A percentile compares a stretch with the other conserved stretches of the same genome.
These are phyloP conservation scores for Chytridiales sp. DNA, from an alignment of 371 early-diverging fungal species.

Conservation along the genomic window DNA sequence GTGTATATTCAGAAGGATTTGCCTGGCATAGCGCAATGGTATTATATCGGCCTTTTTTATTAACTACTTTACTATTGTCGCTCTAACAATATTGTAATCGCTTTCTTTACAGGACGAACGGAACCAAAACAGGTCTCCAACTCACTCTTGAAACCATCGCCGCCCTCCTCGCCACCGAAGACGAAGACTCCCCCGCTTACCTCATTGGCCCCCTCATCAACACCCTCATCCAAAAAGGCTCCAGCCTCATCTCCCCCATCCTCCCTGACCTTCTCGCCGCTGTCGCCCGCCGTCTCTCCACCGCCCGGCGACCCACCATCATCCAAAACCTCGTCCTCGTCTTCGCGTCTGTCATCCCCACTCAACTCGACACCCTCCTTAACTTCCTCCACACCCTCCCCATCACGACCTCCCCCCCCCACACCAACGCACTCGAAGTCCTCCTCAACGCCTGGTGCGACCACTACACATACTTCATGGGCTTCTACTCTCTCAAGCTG, in stretches of 20 bases:
- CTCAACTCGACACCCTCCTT: slow-evolving; percentile 59
- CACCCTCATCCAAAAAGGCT: slow-evolving; percentile 78
- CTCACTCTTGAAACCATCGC: slow-evolving; percentile 77
- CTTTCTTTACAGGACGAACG: slow-evolving; percentile 48
- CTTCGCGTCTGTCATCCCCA: slow-evolving; percentile 75
- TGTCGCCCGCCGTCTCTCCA: slow-evolving; percentile 65
- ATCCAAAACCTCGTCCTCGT: slow-evolving; percentile 85
- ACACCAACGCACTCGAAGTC: slow-evolving; percentile 64
- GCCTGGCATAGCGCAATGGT: slow-evolving; percentile 64
- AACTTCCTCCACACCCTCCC: slow-evolving; percentile 55
- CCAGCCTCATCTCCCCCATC: slow-evolving; percentile 61
- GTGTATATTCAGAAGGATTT: slow-evolving; percentile 58
- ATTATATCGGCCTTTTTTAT: slow-evolving; percentile 10
- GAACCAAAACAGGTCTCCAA: slow-evolving; percentile 66
- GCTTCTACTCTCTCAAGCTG: slow-evolving; percentile 67
- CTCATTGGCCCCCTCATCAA: slow-evolving; percentile 89
- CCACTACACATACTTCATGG: slow-evolving; percentile 70
- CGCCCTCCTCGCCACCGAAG: slow-evolving; percentile 68
- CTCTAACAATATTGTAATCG: neutral
- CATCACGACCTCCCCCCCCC: slow-evolving; percentile 38
- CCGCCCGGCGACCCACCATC: slow-evolving; percentile 72
- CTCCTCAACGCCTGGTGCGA: slow-evolving; percentile 76
- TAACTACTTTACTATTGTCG: slow-evolving; percentile 4
- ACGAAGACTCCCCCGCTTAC: slow-evolving; percentile 74
- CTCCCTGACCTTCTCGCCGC: slow-evolving; percentile 78